Evolutionary conservation across 179 eudicot genomes (phyloP).

Genomic region (Gypsophila paniculata): DNA sequence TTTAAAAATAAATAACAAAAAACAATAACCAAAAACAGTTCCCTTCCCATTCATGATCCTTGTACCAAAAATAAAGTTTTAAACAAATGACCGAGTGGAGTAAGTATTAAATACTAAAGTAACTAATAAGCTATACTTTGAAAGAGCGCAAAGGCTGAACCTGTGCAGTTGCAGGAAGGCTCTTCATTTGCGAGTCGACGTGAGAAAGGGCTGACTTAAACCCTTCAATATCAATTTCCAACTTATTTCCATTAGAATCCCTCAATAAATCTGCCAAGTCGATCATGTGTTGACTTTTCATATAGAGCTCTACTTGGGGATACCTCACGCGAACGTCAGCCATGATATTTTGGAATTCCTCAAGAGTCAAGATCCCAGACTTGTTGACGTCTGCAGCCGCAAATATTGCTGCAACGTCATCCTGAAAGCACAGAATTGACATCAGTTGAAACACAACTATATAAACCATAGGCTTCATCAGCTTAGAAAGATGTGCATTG

Average conservation of each 20-base stretch:
- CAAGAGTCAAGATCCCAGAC: slow-evolving; percentile 60
- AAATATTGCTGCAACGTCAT: slow-evolving; percentile 68
- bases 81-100: neutral
- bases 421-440: slow-evolving; percentile 39
- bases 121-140: neutral
- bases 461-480: neutral
- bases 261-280: slow-evolving; percentile 47
- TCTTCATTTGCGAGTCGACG: slow-evolving; percentile 76
- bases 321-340: slow-evolving; percentile 62
- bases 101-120: no score
- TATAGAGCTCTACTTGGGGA: slow-evolving; percentile 74
- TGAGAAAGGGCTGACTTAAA: slow-evolving; percentile 65
- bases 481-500: neutral
- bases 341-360: slow-evolving; percentile 62
- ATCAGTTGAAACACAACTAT: neutral
- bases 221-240: slow-evolving; percentile 63
- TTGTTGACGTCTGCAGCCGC: slow-evolving; percentile 68
- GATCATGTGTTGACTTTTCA: slow-evolving; percentile 59
- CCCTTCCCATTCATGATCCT: no score
- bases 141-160: slow-evolving; percentile 30
- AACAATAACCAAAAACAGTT: no score
- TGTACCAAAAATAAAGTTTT: no score
- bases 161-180: slow-evolving; percentile 94
- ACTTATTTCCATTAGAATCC: slow-evolving; percentile 51
- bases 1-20: no score